These are phyloP conservation scores for Hygrophila difformis DNA, from an alignment of 257 asterid genomes.

Conservation along the genomic window DNA sequence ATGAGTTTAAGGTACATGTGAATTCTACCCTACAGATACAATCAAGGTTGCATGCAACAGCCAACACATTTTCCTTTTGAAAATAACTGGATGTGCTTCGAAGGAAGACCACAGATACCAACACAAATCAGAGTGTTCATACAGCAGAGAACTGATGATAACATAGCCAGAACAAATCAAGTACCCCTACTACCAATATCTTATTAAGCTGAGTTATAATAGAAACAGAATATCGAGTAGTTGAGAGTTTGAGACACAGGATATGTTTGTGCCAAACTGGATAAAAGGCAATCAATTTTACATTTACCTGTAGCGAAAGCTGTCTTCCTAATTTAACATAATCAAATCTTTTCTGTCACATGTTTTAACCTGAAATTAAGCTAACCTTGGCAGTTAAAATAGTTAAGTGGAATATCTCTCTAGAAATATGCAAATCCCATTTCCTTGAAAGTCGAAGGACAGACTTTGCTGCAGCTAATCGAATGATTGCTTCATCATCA, in stretches of 20 bases:
- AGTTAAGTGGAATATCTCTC: slow-evolving; percentile 57
- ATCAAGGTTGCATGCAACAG: neutral
- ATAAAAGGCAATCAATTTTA: slow-evolving; percentile 2
- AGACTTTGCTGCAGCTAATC: slow-evolving; percentile 85
- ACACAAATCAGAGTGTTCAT: neutral
- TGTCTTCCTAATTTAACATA: neutral
- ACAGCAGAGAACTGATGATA: slow-evolving; percentile 8
- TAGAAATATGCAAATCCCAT: slow-evolving; percentile 88
- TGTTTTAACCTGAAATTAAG: slow-evolving; percentile 5
- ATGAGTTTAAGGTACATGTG: neutral
- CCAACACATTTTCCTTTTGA: neutral
- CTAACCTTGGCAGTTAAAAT: slow-evolving; percentile 64
- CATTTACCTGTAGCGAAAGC: neutral
- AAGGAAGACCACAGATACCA: neutral
- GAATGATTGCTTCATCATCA: slow-evolving; percentile 47
- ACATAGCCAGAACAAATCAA: neutral
- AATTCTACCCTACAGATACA: neutral
- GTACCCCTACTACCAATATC: slow-evolving; percentile 5
- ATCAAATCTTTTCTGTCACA: neutral
- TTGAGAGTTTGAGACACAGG: no score
- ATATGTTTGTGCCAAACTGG: no score
- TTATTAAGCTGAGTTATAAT: slow-evolving; percentile 9
- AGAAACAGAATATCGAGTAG: no score
- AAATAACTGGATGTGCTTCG: neutral
- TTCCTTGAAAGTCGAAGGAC: slow-evolving; percentile 78